These are phyloP conservation scores for Papiliotrema flavescens DNA, from an alignment of 1,284 basidiomycete genomes.

Conservation along the genomic window DNA sequence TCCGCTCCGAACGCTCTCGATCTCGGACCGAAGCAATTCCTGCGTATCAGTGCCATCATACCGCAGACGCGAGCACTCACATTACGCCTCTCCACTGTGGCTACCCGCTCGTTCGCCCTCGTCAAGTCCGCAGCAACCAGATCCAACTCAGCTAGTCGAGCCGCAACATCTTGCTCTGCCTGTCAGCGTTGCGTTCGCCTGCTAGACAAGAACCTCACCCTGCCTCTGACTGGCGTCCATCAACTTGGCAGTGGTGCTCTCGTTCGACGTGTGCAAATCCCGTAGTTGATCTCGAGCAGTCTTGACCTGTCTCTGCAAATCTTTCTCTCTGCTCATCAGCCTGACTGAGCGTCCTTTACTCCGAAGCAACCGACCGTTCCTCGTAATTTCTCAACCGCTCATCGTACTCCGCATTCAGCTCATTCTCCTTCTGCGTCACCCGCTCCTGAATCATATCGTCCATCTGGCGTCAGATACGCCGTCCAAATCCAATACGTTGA, in stretches of 20 bases:
- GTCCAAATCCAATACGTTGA: no score
- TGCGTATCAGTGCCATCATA: conserved; percentile 39
- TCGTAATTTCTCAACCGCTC: conserved; percentile 92
- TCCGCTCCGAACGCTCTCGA: conserved; percentile 79
- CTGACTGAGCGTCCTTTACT: not conserved
- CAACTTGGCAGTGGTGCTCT: conserved; percentile 84
- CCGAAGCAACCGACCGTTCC: conserved; percentile 63
- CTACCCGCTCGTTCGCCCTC: conserved; percentile 85
- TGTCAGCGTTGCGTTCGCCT: conserved; percentile 6
- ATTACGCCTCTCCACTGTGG: conserved; percentile 86
- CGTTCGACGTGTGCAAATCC: conserved; percentile 84
- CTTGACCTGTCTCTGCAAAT: conserved; percentile 79
- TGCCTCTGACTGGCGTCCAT: conserved; percentile 82
- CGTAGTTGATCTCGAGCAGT: conserved; percentile 81
- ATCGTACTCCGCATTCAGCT: conserved; percentile 92
- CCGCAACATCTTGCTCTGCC: conserved; percentile 82
- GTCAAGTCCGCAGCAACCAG: conserved; percentile 90
- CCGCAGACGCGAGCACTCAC: conserved; percentile 50
- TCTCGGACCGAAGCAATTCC: conserved; percentile 89
- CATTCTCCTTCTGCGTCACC: conserved; percentile 85
- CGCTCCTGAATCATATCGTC: conserved; percentile 81
- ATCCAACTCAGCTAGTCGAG: conserved; percentile 84
- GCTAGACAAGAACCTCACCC: conserved; percentile 53
- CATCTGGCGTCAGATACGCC: conserved; percentile 62
- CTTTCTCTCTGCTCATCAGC: conserved; percentile 66